phyloP scores from a whole-genome alignment of 108 stramenopile species.

The Nannochloropsis oceanica region DNA sequence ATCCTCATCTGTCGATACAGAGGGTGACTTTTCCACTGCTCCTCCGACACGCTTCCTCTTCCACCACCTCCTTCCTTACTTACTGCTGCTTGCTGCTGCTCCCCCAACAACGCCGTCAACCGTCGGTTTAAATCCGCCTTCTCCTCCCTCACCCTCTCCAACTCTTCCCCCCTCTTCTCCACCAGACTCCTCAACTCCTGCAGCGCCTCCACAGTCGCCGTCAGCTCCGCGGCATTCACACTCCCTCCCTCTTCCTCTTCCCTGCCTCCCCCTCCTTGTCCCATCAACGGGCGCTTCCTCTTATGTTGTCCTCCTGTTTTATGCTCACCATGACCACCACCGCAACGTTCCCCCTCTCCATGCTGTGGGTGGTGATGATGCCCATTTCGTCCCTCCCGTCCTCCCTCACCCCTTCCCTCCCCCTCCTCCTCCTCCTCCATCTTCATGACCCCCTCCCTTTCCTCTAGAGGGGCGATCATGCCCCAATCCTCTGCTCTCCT shows the following conservation, averaged over 20 bases:
- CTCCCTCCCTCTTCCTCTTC: not conserved
- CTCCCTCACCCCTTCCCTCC: not conserved
- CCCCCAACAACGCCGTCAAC: not conserved
- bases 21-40: not conserved
- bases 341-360: not conserved
- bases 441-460: not conserved
- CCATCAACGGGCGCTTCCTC: not conserved
- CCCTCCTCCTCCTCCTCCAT: not conserved
- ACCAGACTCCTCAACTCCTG: not conserved
- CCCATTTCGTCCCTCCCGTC: not conserved
- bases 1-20: not conserved
- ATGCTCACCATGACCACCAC: not conserved
- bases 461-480: not conserved
- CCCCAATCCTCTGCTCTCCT: not conserved
- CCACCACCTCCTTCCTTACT: not conserved
- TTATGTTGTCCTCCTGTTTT: not conserved
- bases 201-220: not conserved
- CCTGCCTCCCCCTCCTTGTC: not conserved
- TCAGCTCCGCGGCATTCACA: not conserved
- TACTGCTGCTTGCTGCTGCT: not conserved
- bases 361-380: not conserved
- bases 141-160: not conserved
- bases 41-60: not conserved
- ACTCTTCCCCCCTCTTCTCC: not conserved
- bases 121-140: not conserved